These are phyloP conservation scores for Coccomyxa subellipsoidea DNA, from an alignment of 163 green algal genomes.

Conservation along the genomic window DNA sequence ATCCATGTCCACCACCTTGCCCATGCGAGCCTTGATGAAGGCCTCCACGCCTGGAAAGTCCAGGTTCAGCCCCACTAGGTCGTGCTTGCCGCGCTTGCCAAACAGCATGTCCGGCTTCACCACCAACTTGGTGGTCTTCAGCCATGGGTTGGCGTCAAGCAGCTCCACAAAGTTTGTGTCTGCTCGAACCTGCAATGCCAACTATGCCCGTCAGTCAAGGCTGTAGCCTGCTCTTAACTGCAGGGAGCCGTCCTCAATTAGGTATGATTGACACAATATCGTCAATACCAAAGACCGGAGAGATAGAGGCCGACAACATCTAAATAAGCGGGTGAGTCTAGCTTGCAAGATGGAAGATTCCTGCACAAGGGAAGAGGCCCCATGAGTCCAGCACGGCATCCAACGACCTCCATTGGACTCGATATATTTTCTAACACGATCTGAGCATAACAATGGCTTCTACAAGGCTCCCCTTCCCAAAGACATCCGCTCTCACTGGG, in stretches of 20 bases:
- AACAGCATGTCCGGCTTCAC: constrained; percentile 98
- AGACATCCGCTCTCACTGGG: too few species aligned
- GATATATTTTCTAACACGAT: too few species aligned
- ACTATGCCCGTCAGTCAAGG: background rate
- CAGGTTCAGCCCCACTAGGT: constrained; percentile 89
- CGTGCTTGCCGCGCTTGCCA: constrained; percentile 92
- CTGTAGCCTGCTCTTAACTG: too few species aligned
- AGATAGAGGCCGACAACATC: too few species aligned
- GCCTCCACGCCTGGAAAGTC: constrained; percentile 54
- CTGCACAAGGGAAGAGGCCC: too few species aligned
- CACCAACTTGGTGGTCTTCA: constrained; percentile 57
- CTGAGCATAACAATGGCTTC: too few species aligned
- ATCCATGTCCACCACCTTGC: constrained; percentile 76
- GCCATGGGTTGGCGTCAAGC: constrained; percentile 54
- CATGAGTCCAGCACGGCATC: too few species aligned
- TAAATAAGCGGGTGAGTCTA: background rate
- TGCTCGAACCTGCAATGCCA: constrained; percentile 29
- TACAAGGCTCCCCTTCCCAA: too few species aligned
- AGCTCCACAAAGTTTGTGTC: constrained; percentile 54
- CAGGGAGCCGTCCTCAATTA: too few species aligned
- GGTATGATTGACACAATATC: too few species aligned
- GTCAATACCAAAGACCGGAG: too few species aligned
- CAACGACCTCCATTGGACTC: too few species aligned
- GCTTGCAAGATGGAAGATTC: background rate
- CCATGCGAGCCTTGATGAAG: constrained; percentile 73